These are phyloP conservation scores for Talaromyces nanjingensis DNA, from an alignment of 495 filamentous ascomycete species.

Conservation along the genomic window DNA sequence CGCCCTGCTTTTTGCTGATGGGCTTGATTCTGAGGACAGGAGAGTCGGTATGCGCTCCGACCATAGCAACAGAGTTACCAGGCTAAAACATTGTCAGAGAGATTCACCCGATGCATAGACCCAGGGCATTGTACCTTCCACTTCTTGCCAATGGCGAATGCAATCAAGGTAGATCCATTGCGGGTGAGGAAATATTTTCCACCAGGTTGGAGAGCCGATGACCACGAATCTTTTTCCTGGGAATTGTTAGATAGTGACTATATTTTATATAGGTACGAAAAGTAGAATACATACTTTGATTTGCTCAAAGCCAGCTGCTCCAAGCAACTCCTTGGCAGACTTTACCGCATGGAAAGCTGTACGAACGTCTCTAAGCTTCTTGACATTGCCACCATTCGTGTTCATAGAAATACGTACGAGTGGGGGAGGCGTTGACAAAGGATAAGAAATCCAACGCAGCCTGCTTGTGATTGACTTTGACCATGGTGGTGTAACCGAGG, in stretches of 20 bases:
- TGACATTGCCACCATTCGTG: background rate
- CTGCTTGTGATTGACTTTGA: conserved; percentile 46
- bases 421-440: conserved; percentile 92
- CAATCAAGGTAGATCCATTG: conserved; percentile 88
- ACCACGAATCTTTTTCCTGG: conserved; percentile 85
- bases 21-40: conserved; percentile 88
- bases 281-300: conserved; percentile 52
- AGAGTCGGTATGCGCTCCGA: conserved; percentile 96
- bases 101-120: background rate
- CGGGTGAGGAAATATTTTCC: conserved; percentile 96
- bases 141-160: conserved; percentile 86
- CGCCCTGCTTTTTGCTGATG: conserved; percentile 75
- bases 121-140: conserved; percentile 56
- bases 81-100: conserved; percentile 36
- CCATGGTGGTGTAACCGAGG: conserved; percentile 39
- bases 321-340: conserved; percentile 64
- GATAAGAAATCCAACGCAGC: conserved; percentile 78
- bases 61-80: conserved; percentile 89
- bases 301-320: conserved; percentile 74
- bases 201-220: conserved; percentile 68
- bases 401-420: conserved; percentile 53
- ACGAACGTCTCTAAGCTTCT: background rate
- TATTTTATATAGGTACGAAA: background rate
- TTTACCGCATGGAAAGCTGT: conserved; percentile 91
- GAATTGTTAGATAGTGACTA: background rate